Conservation (phyloP, 2,329 filamentous ascomycete species). For the Hypoxylon rubiginosum region DNA sequence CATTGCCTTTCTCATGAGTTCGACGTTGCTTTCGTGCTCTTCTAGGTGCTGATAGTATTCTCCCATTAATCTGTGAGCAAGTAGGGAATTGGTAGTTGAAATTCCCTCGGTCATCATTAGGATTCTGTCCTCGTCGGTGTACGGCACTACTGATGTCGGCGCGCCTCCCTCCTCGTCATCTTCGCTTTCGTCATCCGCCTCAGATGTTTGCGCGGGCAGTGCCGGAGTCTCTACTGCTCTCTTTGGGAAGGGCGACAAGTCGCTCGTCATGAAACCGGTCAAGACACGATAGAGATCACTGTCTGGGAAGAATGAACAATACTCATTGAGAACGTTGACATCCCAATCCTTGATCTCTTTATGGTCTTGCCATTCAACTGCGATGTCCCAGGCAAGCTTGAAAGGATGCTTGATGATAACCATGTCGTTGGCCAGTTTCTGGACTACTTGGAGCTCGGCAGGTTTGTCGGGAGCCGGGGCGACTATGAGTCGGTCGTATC, state of each 20-base stretch:
- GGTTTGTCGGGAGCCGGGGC: slow-evolving; percentile 75
- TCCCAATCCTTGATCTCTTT: slow-evolving; percentile 83
- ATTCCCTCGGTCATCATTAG: slow-evolving; percentile 84
- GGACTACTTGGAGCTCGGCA: slow-evolving; percentile 77
- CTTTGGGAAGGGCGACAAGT: slow-evolving; percentile 83
- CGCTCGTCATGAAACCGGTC: slow-evolving; percentile 84
- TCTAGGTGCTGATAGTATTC: slow-evolving; percentile 88
- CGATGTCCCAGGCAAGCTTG: slow-evolving; percentile 89
- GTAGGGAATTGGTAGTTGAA: slow-evolving; percentile 74
- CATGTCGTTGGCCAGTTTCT: slow-evolving; percentile 88
- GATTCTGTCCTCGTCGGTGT: slow-evolving; percentile 83
- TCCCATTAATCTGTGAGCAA: slow-evolving; percentile 86
- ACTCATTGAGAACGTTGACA: slow-evolving; percentile 80
- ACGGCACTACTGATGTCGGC: slow-evolving; percentile 66
- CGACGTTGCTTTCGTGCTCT: slow-evolving; percentile 85
- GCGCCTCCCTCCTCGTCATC: slow-evolving; percentile 70
- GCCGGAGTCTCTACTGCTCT: slow-evolving; percentile 37
- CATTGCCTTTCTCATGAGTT: slow-evolving; percentile 82
- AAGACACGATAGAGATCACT: slow-evolving; percentile 86
- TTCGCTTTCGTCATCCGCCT: slow-evolving; percentile 63
- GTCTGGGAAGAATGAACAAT: slow-evolving; percentile 85
- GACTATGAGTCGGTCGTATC: slow-evolving; percentile 81
- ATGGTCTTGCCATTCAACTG: slow-evolving; percentile 88
- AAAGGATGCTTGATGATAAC: slow-evolving; percentile 95
- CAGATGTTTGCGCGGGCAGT: slow-evolving; percentile 43